Percentiles rank a stretch among this genome's conserved stretches.
phyloP scores from a whole-genome alignment of 805 yeast genomes.

The Blastobotrys chiropterorum region DNA sequence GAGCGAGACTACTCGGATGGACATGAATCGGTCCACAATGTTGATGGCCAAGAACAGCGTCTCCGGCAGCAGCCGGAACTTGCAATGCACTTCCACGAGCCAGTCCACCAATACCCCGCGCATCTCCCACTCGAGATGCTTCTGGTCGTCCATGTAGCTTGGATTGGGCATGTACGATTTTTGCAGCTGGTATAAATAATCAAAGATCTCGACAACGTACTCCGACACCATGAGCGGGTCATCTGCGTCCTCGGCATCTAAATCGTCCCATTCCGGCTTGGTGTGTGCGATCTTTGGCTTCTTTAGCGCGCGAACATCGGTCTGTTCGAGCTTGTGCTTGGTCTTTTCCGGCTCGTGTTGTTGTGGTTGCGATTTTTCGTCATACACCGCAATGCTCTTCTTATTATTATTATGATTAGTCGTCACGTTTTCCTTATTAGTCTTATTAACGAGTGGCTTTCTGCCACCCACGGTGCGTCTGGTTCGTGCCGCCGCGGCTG shows the following conservation, averaged over 20 bases:
- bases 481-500: not conserved
- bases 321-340: not conserved
- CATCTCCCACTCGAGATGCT: conserved; percentile 70
- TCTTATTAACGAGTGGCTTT: not conserved
- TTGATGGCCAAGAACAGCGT: conserved; percentile 78
- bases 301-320: conserved; percentile 2
- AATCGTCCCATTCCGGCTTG: conserved; percentile 22
- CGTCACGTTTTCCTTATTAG: not conserved
- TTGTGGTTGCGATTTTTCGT: not conserved
- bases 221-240: conserved; percentile 81
- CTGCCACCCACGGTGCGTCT: not conserved
- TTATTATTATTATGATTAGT: not conserved
- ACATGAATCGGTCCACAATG: conserved; percentile 81
- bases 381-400: not conserved
- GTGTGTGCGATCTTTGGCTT: conserved; percentile 9
- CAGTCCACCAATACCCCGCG: conserved; percentile 88
- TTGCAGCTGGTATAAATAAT: conserved; percentile 68
- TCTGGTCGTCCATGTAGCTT: conserved; percentile 54
- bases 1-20: conserved; percentile 64
- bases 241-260: conserved; percentile 33
- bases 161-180: conserved; percentile 57
- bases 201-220: conserved; percentile 82
- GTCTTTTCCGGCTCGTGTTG: not conserved
- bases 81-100: conserved; percentile 82
- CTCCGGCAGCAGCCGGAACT: conserved; percentile 79